phyloP scores from a whole-genome alignment of 495 filamentous ascomycete genomes.

The Coniosporium apollinis region DNA sequence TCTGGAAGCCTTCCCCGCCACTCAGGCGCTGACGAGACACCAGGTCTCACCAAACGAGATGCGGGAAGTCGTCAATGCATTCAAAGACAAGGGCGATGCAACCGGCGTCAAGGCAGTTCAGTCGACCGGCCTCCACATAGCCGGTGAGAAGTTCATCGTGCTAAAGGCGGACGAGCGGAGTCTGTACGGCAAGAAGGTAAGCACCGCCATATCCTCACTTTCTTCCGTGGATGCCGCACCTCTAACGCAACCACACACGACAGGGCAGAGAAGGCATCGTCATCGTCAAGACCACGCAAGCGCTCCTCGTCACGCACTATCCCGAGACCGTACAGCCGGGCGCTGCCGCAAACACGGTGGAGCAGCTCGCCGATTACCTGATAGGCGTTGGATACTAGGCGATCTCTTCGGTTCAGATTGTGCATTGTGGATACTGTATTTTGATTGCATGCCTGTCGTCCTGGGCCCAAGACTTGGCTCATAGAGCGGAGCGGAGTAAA shows the following conservation, averaged over 20 bases:
- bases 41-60: slow-evolving; percentile 46
- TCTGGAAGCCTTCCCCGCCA: too few species aligned
- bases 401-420: too few species aligned
- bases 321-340: slow-evolving; percentile 49
- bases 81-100: slow-evolving; percentile 29
- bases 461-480: too few species aligned
- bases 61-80: slow-evolving; percentile 34
- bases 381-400: slow-evolving; percentile 49
- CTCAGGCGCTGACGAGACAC: background rate
- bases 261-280: slow-evolving; percentile 71
- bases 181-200: slow-evolving; percentile 75
- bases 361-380: slow-evolving; percentile 60
- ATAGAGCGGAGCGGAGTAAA: too few species aligned
- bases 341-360: slow-evolving; percentile 44
- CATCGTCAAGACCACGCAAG: slow-evolving; percentile 66
- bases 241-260: background rate
- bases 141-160: slow-evolving; percentile 53
- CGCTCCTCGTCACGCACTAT: slow-evolving; percentile 77
- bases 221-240: background rate
- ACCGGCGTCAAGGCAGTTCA: slow-evolving; percentile 27
- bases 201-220: slow-evolving; percentile 5
- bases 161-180: slow-evolving; percentile 57
- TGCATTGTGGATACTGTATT: too few species aligned
- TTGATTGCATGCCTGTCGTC: too few species aligned
- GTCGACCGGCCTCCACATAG: slow-evolving; percentile 50